phyloP scores from a whole-genome alignment of 768 basidiomycete species.

The Xerocomus potaroensis region DNA sequence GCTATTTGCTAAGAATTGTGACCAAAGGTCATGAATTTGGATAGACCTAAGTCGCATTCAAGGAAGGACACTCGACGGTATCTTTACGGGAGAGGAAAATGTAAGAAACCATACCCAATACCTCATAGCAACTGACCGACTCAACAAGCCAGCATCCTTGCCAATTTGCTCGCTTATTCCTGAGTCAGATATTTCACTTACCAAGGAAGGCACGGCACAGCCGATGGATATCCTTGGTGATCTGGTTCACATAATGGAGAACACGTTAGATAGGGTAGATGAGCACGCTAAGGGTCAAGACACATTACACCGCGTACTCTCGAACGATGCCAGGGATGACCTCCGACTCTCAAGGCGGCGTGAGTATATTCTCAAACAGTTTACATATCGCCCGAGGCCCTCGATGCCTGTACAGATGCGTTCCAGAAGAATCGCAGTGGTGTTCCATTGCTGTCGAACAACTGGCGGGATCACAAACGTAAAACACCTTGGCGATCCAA shows the following conservation, averaged over 20 bases:
- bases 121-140: slow-evolving; percentile 37
- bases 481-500: slow-evolving; percentile 12
- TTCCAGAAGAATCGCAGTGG: slow-evolving; percentile 52
- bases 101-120: background rate
- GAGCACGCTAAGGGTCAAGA: background rate
- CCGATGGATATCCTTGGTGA: slow-evolving; percentile 30
- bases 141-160: slow-evolving; percentile 59
- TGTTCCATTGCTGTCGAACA: slow-evolving; percentile 11
- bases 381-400: slow-evolving; percentile 61
- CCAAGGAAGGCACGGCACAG: slow-evolving; percentile 29
- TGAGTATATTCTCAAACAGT: slow-evolving; percentile 60
- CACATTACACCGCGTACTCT: slow-evolving; percentile 48
- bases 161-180: slow-evolving; percentile 61
- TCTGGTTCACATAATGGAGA: slow-evolving; percentile 19
- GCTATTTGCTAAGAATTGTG: slow-evolving; percentile 9
- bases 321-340: slow-evolving; percentile 35
- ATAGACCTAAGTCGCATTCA: slow-evolving; percentile 91
- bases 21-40: slow-evolving; percentile 87
- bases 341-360: slow-evolving; percentile 36
- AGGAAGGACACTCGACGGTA: slow-evolving; percentile 84
- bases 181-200: background rate
- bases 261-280: slow-evolving; percentile 15
- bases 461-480: slow-evolving; percentile 9
- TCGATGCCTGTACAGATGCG: slow-evolving; percentile 59
- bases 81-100: slow-evolving; percentile 34